These are phyloP conservation scores for Cubamyces lactineus DNA, from an alignment of 768 basidiomycete species.

Conservation along the genomic window DNA sequence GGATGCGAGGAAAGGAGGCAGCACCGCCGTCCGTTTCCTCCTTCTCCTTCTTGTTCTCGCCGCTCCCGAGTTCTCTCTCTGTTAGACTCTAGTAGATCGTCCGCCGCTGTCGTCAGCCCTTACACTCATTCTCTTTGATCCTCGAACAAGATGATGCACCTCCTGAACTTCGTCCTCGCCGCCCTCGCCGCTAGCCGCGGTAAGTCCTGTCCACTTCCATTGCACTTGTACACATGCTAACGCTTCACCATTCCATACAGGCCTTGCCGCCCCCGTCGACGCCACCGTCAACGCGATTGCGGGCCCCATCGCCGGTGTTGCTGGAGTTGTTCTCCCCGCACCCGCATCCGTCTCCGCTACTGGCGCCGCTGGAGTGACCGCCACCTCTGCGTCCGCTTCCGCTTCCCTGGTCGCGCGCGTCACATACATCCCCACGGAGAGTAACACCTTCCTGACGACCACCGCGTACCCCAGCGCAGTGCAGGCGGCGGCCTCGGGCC, in stretches of 20 bases:
- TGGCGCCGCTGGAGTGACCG: not conserved
- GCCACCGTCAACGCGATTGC: not conserved
- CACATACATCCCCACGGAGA: not conserved
- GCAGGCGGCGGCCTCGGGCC: too few species aligned
- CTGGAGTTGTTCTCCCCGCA: not conserved
- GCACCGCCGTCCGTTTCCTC: not conserved
- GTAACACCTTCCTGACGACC: not conserved
- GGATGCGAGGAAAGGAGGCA: not conserved
- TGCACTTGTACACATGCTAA: not conserved
- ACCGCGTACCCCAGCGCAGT: too few species aligned
- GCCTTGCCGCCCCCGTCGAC: slow-evolving; percentile 1
- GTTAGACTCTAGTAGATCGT: not conserved
- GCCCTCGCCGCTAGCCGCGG: slow-evolving; percentile 6
- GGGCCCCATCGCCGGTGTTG: not conserved
- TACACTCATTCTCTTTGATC: not conserved
- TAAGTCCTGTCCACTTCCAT: not conserved
- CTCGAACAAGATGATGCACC: slow-evolving; percentile 6
- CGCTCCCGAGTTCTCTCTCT: not conserved
- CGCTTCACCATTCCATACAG: not conserved
- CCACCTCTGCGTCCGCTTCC: not conserved
- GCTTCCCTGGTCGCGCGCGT: not conserved
- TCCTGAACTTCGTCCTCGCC: slow-evolving; percentile 8
- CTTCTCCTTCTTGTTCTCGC: not conserved
- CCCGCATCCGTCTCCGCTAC: not conserved
- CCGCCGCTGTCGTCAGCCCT: not conserved